Conservation (phyloP, 345 rosid genomes). For the Citrus glauca region DNA sequence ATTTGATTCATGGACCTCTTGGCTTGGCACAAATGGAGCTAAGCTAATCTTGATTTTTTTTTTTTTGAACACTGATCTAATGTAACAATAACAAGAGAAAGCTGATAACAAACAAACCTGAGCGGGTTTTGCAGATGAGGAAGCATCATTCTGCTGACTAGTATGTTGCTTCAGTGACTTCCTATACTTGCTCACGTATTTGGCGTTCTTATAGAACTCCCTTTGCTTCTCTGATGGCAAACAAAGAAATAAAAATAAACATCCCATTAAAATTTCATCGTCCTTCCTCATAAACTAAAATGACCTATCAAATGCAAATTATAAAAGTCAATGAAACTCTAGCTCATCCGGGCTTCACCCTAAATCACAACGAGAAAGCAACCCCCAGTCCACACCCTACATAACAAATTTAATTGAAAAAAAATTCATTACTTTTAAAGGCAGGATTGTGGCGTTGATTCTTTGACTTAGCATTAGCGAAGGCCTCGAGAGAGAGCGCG, state of each 20-base stretch:
- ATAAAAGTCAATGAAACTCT: neutral
- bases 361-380: neutral
- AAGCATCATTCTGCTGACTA: constrained; percentile 23
- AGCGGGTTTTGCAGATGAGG: constrained; percentile 4
- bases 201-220: constrained; percentile 83
- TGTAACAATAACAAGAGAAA: neutral
- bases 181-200: constrained; percentile 64
- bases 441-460: constrained; percentile 56
- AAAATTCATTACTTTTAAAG: constrained; percentile 43
- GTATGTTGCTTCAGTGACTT: constrained; percentile 42
- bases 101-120: constrained; percentile 27
- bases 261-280: neutral
- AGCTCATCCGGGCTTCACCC: neutral
- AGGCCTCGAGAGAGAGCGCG: constrained; percentile 82
- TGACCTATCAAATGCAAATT: neutral
- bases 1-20: neutral
- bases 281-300: neutral
- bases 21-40: neutral
- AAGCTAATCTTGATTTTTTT: neutral
- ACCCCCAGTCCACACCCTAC: neutral
- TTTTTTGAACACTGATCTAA: neutral
- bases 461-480: constrained; percentile 60
- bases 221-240: constrained; percentile 53
- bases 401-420: neutral
- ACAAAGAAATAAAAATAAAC: constrained; percentile 4